Percentiles rank a stretch among this genome's conserved stretches.
phyloP scores from a whole-genome alignment of 805 yeast genomes.

The Barnettozyma pratensis region DNA sequence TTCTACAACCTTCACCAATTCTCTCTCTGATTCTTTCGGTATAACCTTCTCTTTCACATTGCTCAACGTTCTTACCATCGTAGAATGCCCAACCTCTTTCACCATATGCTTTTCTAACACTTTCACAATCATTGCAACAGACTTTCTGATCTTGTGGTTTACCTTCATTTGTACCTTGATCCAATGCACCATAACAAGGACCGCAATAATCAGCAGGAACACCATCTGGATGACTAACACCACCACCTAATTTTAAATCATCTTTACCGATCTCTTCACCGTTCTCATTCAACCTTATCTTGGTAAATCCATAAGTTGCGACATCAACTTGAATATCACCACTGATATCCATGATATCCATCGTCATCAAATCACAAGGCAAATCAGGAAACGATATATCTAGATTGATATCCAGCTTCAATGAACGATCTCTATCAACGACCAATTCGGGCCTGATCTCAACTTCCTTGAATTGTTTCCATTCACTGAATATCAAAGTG shows the following conservation, averaged over 20 bases:
- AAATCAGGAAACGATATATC: slow-evolving; percentile 79
- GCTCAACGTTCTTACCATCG: slow-evolving; percentile 83
- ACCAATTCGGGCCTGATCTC: slow-evolving; percentile 77
- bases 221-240: slow-evolving; percentile 17
- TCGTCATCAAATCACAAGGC: slow-evolving; percentile 77
- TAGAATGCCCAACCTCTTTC: slow-evolving; percentile 79
- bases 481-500: slow-evolving; percentile 65
- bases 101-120: slow-evolving; percentile 77
- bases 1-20: slow-evolving; percentile 81
- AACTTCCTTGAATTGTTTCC: slow-evolving; percentile 64
- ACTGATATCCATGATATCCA: slow-evolving; percentile 85
- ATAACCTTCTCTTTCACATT: slow-evolving; percentile 88
- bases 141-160: slow-evolving; percentile 35
- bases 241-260: slow-evolving; percentile 38
- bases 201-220: slow-evolving; percentile 63
- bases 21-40: slow-evolving; percentile 55
- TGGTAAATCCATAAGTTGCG: slow-evolving; percentile 62
- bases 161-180: slow-evolving; percentile 45
- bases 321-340: slow-evolving; percentile 82
- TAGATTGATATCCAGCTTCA: slow-evolving; percentile 69
- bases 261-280: slow-evolving; percentile 45
- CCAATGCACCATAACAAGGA: slow-evolving; percentile 80
- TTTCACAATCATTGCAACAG: slow-evolving; percentile 84
- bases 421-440: slow-evolving; percentile 77
- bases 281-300: slow-evolving; percentile 52